These are phyloP conservation scores for Xylaria longipes DNA, from an alignment of 495 filamentous ascomycete species.

Conservation along the genomic window DNA sequence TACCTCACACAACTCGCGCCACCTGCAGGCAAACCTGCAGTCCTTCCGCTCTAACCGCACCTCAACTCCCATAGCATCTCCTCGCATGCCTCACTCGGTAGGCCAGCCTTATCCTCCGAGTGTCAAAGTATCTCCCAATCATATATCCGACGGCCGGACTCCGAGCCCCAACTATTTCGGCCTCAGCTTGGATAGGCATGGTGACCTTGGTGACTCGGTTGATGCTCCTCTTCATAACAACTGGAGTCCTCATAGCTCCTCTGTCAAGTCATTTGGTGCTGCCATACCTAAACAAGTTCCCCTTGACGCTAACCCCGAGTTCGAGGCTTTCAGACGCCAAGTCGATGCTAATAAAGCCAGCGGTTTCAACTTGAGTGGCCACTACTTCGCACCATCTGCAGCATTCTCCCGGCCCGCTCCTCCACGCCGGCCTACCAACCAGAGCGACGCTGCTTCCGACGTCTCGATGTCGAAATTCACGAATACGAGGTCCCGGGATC, in stretches of 20 bases:
- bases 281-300: slow-evolving; percentile 72
- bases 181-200: slow-evolving; percentile 64
- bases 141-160: slow-evolving; percentile 46
- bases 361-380: slow-evolving; percentile 58
- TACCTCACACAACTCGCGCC: slow-evolving; percentile 39
- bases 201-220: slow-evolving; percentile 65
- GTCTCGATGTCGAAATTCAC: slow-evolving; percentile 31
- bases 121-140: slow-evolving; percentile 45
- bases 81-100: slow-evolving; percentile 50
- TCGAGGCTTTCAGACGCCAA: slow-evolving; percentile 75
- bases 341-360: slow-evolving; percentile 63
- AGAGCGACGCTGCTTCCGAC: slow-evolving; percentile 44
- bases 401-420: slow-evolving; percentile 47
- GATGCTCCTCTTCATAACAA: slow-evolving; percentile 64
- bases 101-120: slow-evolving; percentile 49
- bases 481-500: slow-evolving; percentile 27
- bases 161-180: slow-evolving; percentile 86
- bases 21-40: slow-evolving; percentile 49
- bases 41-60: slow-evolving; percentile 45
- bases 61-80: slow-evolving; percentile 53
- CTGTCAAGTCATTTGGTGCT: slow-evolving; percentile 69
- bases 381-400: slow-evolving; percentile 48
- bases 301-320: slow-evolving; percentile 75
- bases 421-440: slow-evolving; percentile 48
- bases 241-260: slow-evolving; percentile 74